Conservation (phyloP, 805 yeast genomes). For the Candida mattraensis region DNA sequence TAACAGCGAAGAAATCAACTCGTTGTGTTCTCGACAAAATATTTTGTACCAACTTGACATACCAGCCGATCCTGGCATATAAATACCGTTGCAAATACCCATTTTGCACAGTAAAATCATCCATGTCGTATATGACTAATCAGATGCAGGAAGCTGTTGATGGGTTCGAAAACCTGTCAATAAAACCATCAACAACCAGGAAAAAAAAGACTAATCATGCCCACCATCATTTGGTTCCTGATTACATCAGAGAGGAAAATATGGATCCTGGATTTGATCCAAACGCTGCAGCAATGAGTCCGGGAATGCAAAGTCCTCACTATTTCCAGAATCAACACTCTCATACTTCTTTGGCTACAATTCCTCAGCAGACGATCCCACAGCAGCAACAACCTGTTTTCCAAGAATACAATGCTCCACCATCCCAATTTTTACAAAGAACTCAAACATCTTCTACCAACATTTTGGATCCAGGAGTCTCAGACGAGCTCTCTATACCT, state of each 20-base stretch:
- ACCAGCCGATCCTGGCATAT: no score
- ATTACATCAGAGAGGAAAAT: conserved; percentile 11
- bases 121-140: no score
- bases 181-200: conserved; percentile 9
- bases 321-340: conserved; percentile 9
- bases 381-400: conserved; percentile 1
- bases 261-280: conserved; percentile 29
- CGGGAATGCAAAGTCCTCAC: conserved; percentile 29
- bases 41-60: no score
- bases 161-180: conserved; percentile 16
- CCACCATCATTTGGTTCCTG: conserved; percentile 25
- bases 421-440: not conserved
- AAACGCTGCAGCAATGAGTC: conserved; percentile 33
- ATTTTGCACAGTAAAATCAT: no score
- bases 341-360: not conserved
- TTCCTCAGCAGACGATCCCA: not conserved
- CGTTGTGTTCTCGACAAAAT: not conserved
- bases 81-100: no score
- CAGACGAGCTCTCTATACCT: conserved; percentile 38
- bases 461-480: conserved; percentile 9
- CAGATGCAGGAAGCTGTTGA: conserved; percentile 14
- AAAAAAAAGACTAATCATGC: conserved; percentile 30
- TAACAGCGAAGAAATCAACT: conserved; percentile 7
- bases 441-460: conserved; percentile 3
- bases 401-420: not conserved